Evolutionary conservation across 2,329 filamentous ascomycete species (phyloP), one percentile per base, ranked within the genome.

Genomic region (Tolypocladium tundrense): DNA sequence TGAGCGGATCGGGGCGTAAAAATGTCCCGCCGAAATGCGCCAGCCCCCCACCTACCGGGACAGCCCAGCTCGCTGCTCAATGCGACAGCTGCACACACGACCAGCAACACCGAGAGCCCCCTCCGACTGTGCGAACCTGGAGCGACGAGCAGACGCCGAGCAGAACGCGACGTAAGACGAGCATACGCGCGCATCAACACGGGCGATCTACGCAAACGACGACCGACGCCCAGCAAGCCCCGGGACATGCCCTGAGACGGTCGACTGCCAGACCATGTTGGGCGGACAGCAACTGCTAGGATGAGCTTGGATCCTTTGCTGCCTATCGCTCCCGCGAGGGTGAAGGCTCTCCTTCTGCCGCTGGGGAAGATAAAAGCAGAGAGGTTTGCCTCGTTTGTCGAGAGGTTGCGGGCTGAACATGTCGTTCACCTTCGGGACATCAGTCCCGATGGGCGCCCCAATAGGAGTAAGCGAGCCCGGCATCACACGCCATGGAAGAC

Each of bases 271-370:
- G 67, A 69, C 61, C 61, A 72, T 70, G 69, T 65, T 71, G 66
- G 56, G 68, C 62, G 57, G 62, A 61, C 63, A 65, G 59, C 73
- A 71, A 70, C 77, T 79, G 76, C 73, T 79, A 88, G 76, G 70
- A 96, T 96, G 91, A 87, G 84, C 77, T 82, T 89, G 76, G 93
- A 97, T 79, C 87, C 90, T 73, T 84, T 96, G 72, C 88, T 92
- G 72, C 91, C 93, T 74, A 86, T 92, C 77, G 89, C 92, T 74
- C 91, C 91, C 71, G 93, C 91, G 77, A 88, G 90, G 81, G 85
- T 97, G 70, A 89, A 90, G 77, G 90, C 88, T 62, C 83, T 97
- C 66, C 83, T 96, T 60, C 79, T 97, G 61, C 94, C 94, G 57
- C 80, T 96, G 64, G 93, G 93, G 56, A 87, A 84, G 69, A 94